Conservation (phyloP, 1,139 yeast species). For the Yamadazyma jaroonii region DNA sequence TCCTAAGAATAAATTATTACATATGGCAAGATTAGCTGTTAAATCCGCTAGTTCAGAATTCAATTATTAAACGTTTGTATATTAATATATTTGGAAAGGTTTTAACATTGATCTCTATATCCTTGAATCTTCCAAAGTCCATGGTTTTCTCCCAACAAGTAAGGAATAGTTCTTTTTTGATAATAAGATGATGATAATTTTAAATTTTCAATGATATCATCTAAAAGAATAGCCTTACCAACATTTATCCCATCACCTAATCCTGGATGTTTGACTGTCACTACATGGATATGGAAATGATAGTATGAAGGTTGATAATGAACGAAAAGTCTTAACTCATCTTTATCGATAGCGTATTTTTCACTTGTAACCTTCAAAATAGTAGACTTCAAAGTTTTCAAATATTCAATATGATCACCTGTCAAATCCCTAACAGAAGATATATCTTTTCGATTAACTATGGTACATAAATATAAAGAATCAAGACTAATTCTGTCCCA, state of each 20-base stretch:
- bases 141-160: slow-evolving; percentile 71
- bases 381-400: slow-evolving; percentile 42
- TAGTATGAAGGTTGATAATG: slow-evolving; percentile 97
- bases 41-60: slow-evolving; percentile 68
- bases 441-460: slow-evolving; percentile 72
- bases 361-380: slow-evolving; percentile 49
- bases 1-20: slow-evolving; percentile 68
- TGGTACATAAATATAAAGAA: slow-evolving; percentile 72
- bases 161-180: slow-evolving; percentile 42
- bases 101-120: slow-evolving; percentile 15
- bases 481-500: slow-evolving; percentile 83
- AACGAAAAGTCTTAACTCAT: slow-evolving; percentile 67
- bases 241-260: slow-evolving; percentile 66
- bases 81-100: background rate
- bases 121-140: slow-evolving; percentile 60
- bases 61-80: slow-evolving; percentile 42
- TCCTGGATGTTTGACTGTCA: slow-evolving; percentile 70
- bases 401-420: slow-evolving; percentile 54
- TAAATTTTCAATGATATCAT: slow-evolving; percentile 76
- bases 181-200: slow-evolving; percentile 47
- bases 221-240: slow-evolving; percentile 82
- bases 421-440: slow-evolving; percentile 74
- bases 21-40: slow-evolving; percentile 72
- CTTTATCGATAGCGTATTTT: slow-evolving; percentile 32
- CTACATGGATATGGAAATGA: slow-evolving; percentile 93